phyloP scores from a whole-genome alignment of 2,329 filamentous ascomycete genomes.

The Pseudofabraea citricarpa region DNA sequence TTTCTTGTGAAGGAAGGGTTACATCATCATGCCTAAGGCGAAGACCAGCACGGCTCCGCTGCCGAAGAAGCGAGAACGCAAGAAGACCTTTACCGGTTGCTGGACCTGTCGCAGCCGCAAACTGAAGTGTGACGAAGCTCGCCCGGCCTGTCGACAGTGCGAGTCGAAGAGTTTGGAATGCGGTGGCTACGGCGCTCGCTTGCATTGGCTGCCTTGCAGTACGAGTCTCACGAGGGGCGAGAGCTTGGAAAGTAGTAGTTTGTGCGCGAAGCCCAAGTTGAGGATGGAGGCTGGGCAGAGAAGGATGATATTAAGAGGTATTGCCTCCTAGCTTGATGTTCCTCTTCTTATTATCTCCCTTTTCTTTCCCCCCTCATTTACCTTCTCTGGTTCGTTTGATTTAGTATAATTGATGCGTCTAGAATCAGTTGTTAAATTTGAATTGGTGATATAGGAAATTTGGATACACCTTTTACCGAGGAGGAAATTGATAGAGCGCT shows the following conservation, averaged over 20 bases:
- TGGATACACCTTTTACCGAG: not conserved
- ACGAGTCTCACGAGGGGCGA: not conserved
- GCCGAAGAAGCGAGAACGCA: constrained; percentile 55
- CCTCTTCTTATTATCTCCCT: too few species aligned
- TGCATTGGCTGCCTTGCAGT: constrained; percentile 1
- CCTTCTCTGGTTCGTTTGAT: too few species aligned
- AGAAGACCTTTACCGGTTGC: constrained; percentile 24
- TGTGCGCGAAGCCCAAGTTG: not conserved
- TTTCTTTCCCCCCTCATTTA: too few species aligned
- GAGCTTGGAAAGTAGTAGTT: not conserved
- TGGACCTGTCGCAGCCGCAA: constrained; percentile 26
- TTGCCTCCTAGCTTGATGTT: not conserved
- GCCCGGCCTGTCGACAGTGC: constrained; percentile 30
- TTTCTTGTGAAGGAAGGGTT: too few species aligned
- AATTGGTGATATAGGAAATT: not conserved
- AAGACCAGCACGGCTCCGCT: not conserved
- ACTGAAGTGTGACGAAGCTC: constrained; percentile 5
- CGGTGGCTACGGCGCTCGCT: constrained; percentile 1
- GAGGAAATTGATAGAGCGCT: not conserved
- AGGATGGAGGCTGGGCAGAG: constrained; percentile 1
- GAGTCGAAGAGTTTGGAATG: constrained; percentile 24
- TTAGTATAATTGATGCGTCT: too few species aligned
- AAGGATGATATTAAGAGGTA: constrained; percentile 1
- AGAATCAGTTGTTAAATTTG: too few species aligned
- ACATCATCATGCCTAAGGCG: too few species aligned